These are phyloP conservation scores for Trametes sp. DNA, from an alignment of 1,284 basidiomycete genomes.

Conservation along the genomic window DNA sequence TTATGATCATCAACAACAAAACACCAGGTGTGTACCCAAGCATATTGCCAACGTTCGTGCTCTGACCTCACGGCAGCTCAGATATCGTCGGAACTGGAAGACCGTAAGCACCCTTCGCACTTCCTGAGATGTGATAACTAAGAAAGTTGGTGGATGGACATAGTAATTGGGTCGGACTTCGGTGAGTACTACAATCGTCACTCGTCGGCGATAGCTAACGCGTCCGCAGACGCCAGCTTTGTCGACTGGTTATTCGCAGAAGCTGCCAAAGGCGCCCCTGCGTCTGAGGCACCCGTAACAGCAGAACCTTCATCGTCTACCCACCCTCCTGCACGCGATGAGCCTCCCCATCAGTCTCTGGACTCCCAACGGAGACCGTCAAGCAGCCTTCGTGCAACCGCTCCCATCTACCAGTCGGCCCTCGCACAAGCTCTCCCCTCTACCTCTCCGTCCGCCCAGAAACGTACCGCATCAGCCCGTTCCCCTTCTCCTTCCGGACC, in stretches of 20 bases:
- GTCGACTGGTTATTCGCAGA: slow-evolving; percentile 86
- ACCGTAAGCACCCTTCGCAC: slow-evolving; percentile 61
- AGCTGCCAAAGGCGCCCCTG: slow-evolving; percentile 71
- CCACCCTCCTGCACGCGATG: slow-evolving; percentile 38
- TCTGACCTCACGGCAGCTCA: slow-evolving; percentile 60
- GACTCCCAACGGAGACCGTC: slow-evolving; percentile 54
- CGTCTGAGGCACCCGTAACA: slow-evolving; percentile 47
- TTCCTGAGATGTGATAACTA: slow-evolving; percentile 15
- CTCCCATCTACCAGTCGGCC: slow-evolving; percentile 70
- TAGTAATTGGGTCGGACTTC: slow-evolving; percentile 83
- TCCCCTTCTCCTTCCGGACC: slow-evolving; percentile 75
- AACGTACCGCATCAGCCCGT: slow-evolving; percentile 73
- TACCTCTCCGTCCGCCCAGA: slow-evolving; percentile 60
- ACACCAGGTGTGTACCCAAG: slow-evolving; percentile 63
- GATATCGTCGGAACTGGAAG: slow-evolving; percentile 83
- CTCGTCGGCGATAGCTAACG: slow-evolving; percentile 10
- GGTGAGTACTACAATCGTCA: slow-evolving; percentile 51
- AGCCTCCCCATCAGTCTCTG: slow-evolving; percentile 39
- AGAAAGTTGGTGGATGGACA: background rate
- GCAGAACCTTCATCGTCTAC: slow-evolving; percentile 47
- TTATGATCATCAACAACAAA: slow-evolving; percentile 93
- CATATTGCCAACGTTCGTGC: slow-evolving; percentile 5
- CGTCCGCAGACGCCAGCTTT: slow-evolving; percentile 70
- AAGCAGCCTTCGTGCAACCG: slow-evolving; percentile 42
- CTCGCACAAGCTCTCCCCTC: slow-evolving; percentile 68